Conservation (phyloP, 495 filamentous ascomycete genomes). For the Talaromyces thailandensis region DNA sequence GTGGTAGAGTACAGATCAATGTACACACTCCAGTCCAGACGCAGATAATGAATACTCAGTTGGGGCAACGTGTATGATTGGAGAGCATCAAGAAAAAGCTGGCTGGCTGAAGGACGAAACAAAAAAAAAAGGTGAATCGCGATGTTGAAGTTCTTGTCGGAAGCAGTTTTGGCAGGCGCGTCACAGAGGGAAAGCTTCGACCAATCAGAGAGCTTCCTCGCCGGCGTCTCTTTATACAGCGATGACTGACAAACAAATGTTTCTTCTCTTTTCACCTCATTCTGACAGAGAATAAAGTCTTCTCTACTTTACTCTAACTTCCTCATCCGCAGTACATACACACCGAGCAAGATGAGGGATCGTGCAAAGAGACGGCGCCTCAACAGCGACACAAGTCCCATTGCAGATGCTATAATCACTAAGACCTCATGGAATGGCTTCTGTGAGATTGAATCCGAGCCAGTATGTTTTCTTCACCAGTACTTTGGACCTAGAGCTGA, state of each 20-base stretch:
- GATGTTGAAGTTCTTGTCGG: background rate
- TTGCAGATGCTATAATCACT: constrained; percentile 31
- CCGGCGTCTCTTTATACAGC: background rate
- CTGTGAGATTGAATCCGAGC: constrained; percentile 86
- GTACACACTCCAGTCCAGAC: background rate
- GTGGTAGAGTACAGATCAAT: background rate
- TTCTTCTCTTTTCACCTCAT: background rate
- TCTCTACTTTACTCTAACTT: background rate
- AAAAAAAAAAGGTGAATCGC: background rate
- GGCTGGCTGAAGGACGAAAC: background rate
- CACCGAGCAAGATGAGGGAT: constrained; percentile 19
- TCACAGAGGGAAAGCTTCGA: constrained; percentile 8
- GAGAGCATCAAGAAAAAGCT: background rate
- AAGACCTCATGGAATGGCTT: constrained; percentile 61
- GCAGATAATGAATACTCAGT: background rate
- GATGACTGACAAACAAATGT: background rate
- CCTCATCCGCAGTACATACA: background rate
- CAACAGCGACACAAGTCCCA: constrained; percentile 2
- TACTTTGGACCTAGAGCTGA: background rate
- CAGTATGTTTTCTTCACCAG: constrained; percentile 40
- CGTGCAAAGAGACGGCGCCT: constrained; percentile 27
- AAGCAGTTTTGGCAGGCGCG: background rate
- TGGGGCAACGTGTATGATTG: background rate
- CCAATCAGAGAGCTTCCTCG: constrained; percentile 10
- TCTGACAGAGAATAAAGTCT: too few relatives aligned